Evolutionary conservation across 2,329 filamentous ascomycete genomes (phyloP).

Genomic region (Trichoderma sp.): DNA sequence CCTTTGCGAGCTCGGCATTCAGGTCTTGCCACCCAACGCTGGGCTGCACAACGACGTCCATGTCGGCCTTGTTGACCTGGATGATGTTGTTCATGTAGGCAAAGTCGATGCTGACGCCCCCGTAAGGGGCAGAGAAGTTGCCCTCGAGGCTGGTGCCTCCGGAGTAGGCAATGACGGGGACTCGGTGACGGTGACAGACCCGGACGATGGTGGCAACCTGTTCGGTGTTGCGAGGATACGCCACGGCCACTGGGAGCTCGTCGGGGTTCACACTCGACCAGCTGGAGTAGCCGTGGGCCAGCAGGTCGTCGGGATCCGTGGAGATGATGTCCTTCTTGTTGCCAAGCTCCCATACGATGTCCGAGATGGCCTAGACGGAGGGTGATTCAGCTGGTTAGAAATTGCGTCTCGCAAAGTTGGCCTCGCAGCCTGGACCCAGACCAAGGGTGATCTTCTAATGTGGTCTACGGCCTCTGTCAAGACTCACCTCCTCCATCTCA

Average conservation of each 20-base stretch:
- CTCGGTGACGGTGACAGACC: constrained; percentile 74
- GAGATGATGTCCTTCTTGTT: constrained; percentile 59
- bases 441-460: too few relatives aligned
- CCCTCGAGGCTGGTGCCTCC: constrained; percentile 86
- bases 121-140: constrained; percentile 84
- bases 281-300: constrained; percentile 66
- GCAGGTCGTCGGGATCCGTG: constrained; percentile 63
- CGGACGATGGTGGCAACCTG: constrained; percentile 63
- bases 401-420: not conserved
- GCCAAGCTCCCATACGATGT: constrained; percentile 54
- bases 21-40: constrained; percentile 90
- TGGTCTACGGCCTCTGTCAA: not conserved
- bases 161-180: constrained; percentile 86
- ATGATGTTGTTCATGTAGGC: constrained; percentile 82
- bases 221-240: constrained; percentile 62
- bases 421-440: too few relatives aligned
- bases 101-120: constrained; percentile 89
- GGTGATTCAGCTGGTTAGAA: not conserved
- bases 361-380: constrained; percentile 52
- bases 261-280: constrained; percentile 67
- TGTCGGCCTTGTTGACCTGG: constrained; percentile 78
- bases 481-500: constrained; percentile 48
- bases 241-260: constrained; percentile 63
- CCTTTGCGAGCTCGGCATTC: constrained; percentile 70
- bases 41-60: constrained; percentile 92